Percentiles rank a stretch among this genome's conserved stretches.
phyloP scores from a whole-genome alignment of 352 stramenopile genomes.

The Phytophthora pinifolia region DNA sequence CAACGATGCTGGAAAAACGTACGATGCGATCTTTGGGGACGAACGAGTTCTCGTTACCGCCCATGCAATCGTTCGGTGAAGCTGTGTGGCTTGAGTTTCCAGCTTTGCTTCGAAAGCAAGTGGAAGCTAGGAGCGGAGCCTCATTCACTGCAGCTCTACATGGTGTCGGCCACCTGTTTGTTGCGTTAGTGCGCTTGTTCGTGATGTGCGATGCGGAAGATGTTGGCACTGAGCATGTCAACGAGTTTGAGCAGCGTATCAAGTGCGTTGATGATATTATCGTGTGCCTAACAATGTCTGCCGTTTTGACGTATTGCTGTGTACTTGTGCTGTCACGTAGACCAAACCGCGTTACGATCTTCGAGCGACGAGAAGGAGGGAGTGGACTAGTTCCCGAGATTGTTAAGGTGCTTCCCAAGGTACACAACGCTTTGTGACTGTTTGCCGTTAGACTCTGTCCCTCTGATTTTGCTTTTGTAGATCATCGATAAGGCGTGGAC shows the following conservation, averaged over 20 bases:
- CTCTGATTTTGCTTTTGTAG: conserved; percentile 9
- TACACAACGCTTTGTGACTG: conserved; percentile 16
- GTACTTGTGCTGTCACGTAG: conserved; percentile 19
- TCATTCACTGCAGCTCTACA: conserved; percentile 66
- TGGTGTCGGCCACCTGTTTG: conserved; percentile 89
- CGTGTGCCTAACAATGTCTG: neutral
- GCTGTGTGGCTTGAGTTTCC: conserved; percentile 96
- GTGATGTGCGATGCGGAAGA: conserved; percentile 88
- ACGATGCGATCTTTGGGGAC: conserved; percentile 75
- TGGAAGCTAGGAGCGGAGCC: conserved; percentile 34
- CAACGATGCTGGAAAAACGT: conserved; percentile 80
- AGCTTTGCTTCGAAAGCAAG: conserved; percentile 32
- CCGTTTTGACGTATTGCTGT: neutral
- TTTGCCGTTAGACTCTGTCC: neutral
- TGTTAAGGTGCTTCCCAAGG: conserved; percentile 54
- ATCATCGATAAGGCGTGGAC: conserved; percentile 55
- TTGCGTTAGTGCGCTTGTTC: conserved; percentile 93
- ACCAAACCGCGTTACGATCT: conserved; percentile 87
- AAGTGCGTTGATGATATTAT: conserved; percentile 35
- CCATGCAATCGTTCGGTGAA: conserved; percentile 94
- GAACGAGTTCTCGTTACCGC: conserved; percentile 94
- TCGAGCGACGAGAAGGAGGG: conserved; percentile 86
- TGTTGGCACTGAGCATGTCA: conserved; percentile 85
- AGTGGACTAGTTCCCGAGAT: conserved; percentile 87
- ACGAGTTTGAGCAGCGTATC: conserved; percentile 61